Conservation (phyloP, 108 stramenopile genomes). For the Cafeteria roenbergensis region DNA sequence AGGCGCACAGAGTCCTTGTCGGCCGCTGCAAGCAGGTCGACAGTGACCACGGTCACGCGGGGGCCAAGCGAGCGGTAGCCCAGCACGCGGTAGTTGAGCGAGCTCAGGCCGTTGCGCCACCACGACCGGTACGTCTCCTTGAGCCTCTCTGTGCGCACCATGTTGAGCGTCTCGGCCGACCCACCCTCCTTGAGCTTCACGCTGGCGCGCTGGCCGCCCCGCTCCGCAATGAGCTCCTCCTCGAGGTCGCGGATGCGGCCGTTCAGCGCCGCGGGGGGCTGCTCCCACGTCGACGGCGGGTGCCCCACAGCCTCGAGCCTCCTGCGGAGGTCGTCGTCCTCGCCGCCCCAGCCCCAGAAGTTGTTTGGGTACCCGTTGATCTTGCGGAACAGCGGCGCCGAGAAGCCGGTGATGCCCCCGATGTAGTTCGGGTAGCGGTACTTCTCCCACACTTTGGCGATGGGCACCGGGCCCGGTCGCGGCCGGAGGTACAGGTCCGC, state of each 20-base stretch:
- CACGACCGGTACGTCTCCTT: not conserved
- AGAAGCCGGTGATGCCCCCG: constrained; percentile 84
- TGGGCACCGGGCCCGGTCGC: constrained; percentile 73
- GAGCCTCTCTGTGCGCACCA: not conserved
- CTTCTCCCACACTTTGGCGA: constrained; percentile 87
- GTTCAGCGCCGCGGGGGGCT: not conserved
- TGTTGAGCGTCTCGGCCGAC: not conserved
- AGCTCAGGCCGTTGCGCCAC: not conserved
- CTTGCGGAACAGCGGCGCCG: constrained; percentile 55
- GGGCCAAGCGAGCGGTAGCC: not conserved
- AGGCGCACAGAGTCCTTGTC: too few species aligned
- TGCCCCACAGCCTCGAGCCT: constrained; percentile 15
- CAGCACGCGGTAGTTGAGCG: not conserved
- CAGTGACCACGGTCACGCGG: not conserved
- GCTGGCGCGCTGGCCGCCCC: constrained; percentile 14
- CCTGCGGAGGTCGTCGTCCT: constrained; percentile 93
- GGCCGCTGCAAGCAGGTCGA: not conserved
- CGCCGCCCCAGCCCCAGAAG: constrained; percentile 99
- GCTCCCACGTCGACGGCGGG: constrained; percentile 56
- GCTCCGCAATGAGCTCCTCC: constrained; percentile 55
- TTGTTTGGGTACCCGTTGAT: constrained; percentile 92
- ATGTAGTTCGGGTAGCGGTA: constrained; percentile 92
- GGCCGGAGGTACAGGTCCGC: constrained; percentile 59
- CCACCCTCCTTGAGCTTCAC: constrained; percentile 41
- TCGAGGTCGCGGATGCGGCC: constrained; percentile 22